Evolutionary conservation across 1,284 basidiomycete genomes (phyloP).

Genomic region (Mycena sp.): DNA sequence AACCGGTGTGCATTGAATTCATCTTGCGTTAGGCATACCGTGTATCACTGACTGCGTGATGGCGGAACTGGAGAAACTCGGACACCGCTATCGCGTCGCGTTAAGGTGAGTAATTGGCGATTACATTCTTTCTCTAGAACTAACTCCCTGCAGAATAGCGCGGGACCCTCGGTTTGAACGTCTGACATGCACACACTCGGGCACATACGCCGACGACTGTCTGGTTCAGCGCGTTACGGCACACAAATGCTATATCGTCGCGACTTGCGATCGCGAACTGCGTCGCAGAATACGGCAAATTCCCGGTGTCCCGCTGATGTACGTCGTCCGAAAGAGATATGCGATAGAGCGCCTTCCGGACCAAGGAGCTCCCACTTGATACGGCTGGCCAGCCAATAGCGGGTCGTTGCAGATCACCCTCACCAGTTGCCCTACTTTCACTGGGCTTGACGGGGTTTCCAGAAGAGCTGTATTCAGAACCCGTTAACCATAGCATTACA

Average conservation of each 20-base stretch:
- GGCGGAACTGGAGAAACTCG: constrained; percentile 97
- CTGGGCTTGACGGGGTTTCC: too few species aligned
- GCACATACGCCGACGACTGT: constrained; percentile 99
- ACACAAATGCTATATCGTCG: constrained; percentile 97
- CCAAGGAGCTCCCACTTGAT: constrained; percentile 78
- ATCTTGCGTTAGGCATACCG: constrained; percentile 80
- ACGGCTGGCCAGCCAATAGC: too few species aligned
- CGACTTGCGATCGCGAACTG: constrained; percentile 97
- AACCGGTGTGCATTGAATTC: constrained; percentile 10
- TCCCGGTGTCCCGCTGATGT: constrained; percentile 96
- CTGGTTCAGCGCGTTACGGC: constrained; percentile 94
- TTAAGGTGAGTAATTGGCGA: constrained; percentile 70
- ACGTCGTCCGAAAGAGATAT: constrained; percentile 90
- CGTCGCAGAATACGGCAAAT: constrained; percentile 92
- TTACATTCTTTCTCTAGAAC: neutral
- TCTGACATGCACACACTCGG: constrained; percentile 90
- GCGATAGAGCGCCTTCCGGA: constrained; percentile 95
- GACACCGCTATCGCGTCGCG: constrained; percentile 95
- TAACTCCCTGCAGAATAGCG: constrained; percentile 73
- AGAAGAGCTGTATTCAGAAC: too few species aligned
- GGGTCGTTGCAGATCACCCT: too few species aligned
- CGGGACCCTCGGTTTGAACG: constrained; percentile 98
- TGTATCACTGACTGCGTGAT: constrained; percentile 99
- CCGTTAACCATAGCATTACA: too few species aligned
- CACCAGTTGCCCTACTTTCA: too few species aligned